Conservation (phyloP, 2,329 filamentous ascomycete genomes). For the Epichloe amarillans region DNA sequence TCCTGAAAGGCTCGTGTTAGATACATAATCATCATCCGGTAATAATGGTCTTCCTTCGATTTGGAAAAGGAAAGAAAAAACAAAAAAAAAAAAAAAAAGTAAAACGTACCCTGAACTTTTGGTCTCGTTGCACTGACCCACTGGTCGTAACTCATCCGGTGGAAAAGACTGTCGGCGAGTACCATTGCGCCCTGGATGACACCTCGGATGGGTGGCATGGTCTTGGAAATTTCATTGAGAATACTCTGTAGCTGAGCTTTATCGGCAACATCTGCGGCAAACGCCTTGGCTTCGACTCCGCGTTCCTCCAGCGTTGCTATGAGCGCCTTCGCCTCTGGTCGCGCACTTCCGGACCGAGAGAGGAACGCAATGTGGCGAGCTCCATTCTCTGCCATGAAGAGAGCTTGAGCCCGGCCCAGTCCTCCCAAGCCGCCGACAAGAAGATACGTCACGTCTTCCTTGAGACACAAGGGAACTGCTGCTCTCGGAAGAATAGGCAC, state of each 20-base stretch:
- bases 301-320: background rate
- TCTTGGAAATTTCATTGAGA: background rate
- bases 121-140: slow-evolving; percentile 19
- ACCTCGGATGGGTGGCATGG: slow-evolving; percentile 13
- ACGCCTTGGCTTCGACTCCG: background rate
- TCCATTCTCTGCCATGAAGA: background rate
- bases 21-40: too few relatives aligned
- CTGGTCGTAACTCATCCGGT: slow-evolving; percentile 21
- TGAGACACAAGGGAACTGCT: background rate
- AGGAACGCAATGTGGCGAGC: background rate
- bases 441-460: background rate
- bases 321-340: background rate
- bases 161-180: slow-evolving; percentile 12
- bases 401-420: background rate
- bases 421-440: background rate
- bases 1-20: too few relatives aligned
- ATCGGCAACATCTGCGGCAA: background rate
- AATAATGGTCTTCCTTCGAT: too few relatives aligned
- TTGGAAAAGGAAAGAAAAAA: too few relatives aligned
- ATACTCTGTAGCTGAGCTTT: background rate
- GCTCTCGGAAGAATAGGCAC: background rate
- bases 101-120: slow-evolving; percentile 27
- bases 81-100: slow-evolving; percentile 10
- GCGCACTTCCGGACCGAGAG: background rate
- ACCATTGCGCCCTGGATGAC: slow-evolving; percentile 12